Evolutionary conservation across 192 early-diverging fungal species (phyloP).

Genomic region (Lunasporangiospora selenospora): DNA sequence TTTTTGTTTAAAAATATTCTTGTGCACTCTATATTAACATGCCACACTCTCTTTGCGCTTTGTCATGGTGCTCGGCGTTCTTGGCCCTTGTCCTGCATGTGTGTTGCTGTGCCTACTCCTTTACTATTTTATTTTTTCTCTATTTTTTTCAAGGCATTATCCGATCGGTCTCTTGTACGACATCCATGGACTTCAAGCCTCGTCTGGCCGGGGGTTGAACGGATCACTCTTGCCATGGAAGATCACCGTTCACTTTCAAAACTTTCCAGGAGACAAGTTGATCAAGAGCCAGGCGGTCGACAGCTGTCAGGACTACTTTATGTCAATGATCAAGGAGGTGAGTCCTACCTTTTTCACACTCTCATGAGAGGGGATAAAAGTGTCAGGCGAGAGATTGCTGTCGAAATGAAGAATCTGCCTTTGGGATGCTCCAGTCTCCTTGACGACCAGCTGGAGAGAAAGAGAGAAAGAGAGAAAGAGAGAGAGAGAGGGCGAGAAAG

Average conservation of each 20-base stretch:
- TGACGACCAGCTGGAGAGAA: too few relatives aligned
- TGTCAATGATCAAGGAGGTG: conserved; percentile 90
- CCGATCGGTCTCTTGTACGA: conserved; percentile 89
- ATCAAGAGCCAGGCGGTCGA: conserved; percentile 63
- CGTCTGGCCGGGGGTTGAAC: conserved; percentile 30
- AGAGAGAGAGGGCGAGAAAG: too few relatives aligned
- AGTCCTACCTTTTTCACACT: not conserved
- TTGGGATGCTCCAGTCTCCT: too few relatives aligned
- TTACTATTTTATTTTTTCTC: not conserved
- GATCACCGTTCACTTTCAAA: conserved; percentile 76
- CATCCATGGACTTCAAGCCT: conserved; percentile 54
- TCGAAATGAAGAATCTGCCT: too few relatives aligned
- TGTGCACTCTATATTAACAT: too few relatives aligned
- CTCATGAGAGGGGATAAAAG: too few relatives aligned
- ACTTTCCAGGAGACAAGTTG: conserved; percentile 74
- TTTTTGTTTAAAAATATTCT: too few relatives aligned
- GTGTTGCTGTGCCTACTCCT: conserved; percentile 4
- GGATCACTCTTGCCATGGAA: conserved; percentile 73
- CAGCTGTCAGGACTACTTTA: conserved; percentile 77
- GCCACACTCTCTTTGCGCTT: too few relatives aligned
- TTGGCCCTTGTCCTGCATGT: conserved; percentile 42
- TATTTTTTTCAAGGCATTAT: conserved; percentile 68
- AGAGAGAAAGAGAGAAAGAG: too few relatives aligned
- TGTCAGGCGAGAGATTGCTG: too few relatives aligned
- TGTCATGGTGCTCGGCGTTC: not conserved